Evolutionary conservation across 768 basidiomycete species (phyloP), one percentile per base, ranked within the genome.

Genomic region (Termitomyces heimii): DNA sequence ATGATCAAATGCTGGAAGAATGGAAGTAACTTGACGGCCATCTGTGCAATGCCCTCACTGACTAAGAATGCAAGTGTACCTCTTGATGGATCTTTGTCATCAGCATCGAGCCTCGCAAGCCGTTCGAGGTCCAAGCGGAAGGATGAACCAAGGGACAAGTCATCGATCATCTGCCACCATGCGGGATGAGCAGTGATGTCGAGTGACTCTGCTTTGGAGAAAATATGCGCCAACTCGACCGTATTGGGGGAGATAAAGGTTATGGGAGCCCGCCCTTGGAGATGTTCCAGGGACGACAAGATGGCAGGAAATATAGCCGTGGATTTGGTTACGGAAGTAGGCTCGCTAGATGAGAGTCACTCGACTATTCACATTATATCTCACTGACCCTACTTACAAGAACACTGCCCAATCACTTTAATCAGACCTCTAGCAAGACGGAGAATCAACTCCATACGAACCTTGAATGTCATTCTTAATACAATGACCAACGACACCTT

Each of bases 281-380:
- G 55, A 18, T 57, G 57, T 44, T 66, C 66, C 46, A 75, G 60
- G 7, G 72, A 73, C 14, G 76, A 70, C 4, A 72, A 67, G 50
- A 89, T 70, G 0, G 90, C 84, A 0, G 84, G 79, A 5, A 97
- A 66, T 57, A 98, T 84, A 2, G 77, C 73, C 1, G 76, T 74
- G 0, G 90, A 86, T 73, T 98, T 98, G 45, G 79, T 72, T n/a
- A 88, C 78, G 0, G 94, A 97, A 1, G 97, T 98, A 1, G 97
- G 96, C 70, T 99, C 97, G 68, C 90, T 92, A 24, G 20, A 9
- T 35, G 14, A 37, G 22, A 35, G 22, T 35, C 49, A 50, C 24
- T 35, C 34, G 3, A 49, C 13, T 9, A 18, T 22, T 22, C 34
- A 24, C 32, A 16, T 2, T 35, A 24, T 16, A 50, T 7, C 31